These are phyloP conservation scores for Coniferiporia sulphurascens DNA, from an alignment of 1,284 basidiomycete genomes.

Conservation along the genomic window DNA sequence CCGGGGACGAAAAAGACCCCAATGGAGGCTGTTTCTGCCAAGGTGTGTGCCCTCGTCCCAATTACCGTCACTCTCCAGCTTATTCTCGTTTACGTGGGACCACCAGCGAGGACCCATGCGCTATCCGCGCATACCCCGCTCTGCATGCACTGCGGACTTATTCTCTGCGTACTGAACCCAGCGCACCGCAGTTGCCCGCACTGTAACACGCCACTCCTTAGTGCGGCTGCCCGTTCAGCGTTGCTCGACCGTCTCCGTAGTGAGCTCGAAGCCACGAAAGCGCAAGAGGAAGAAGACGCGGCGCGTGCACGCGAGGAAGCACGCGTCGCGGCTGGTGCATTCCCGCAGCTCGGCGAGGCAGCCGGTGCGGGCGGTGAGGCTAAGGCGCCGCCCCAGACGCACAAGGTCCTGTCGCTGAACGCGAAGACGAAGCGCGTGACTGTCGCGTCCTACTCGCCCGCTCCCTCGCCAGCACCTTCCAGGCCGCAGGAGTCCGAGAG, in stretches of 20 bases:
- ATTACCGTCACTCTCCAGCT: not conserved
- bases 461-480: conserved; percentile 24
- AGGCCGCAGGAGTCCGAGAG: too few species aligned
- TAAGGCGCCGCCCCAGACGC: conserved; percentile 27
- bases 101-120: conserved; percentile 50
- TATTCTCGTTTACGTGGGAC: not conserved
- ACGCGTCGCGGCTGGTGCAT: conserved; percentile 50
- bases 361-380: not conserved
- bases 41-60: conserved; percentile 34
- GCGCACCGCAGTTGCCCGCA: conserved; percentile 55
- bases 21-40: conserved; percentile 66
- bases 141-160: conserved; percentile 55
- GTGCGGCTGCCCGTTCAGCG: conserved; percentile 28
- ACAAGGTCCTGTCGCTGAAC: conserved; percentile 59
- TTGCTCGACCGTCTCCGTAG: conserved; percentile 41
- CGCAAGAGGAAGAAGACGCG: conserved; percentile 44
- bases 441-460: conserved; percentile 43
- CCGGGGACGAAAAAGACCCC: conserved; percentile 40
- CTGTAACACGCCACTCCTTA: conserved; percentile 41
- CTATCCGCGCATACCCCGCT: conserved; percentile 51
- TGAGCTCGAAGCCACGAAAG: conserved; percentile 39
- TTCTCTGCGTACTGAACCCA: conserved; percentile 54
- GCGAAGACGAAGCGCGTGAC: conserved; percentile 46
- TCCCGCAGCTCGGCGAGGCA: conserved; percentile 52
- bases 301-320: conserved; percentile 43